Percentiles rank a stretch among this genome's conserved stretches.
phyloP scores from a whole-genome alignment of 768 basidiomycete species.

The Naganishia kalamii region DNA sequence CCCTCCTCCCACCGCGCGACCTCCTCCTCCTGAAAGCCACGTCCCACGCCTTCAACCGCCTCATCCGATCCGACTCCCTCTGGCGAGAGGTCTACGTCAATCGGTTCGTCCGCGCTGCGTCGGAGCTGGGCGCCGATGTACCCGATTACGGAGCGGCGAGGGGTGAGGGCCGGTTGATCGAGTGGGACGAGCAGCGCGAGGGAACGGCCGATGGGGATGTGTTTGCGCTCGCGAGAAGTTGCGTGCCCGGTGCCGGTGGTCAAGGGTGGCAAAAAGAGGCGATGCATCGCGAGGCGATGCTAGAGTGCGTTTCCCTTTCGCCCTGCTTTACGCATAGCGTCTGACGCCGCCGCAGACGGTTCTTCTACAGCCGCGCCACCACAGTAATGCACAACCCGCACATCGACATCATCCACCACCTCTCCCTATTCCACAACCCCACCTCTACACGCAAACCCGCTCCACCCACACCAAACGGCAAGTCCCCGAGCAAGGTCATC shows the following conservation, averaged over 20 bases:
- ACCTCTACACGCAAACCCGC: conserved; percentile 3
- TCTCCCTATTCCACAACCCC: conserved; percentile 40
- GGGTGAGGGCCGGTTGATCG: not conserved
- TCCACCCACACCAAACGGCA: not conserved
- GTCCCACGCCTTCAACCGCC: conserved; percentile 28
- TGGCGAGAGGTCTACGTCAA: conserved; percentile 41
- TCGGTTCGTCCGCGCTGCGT: conserved; percentile 25
- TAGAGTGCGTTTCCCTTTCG: conserved; percentile 30
- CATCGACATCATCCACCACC: conserved; percentile 32
- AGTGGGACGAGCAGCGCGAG: not conserved
- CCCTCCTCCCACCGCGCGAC: conserved; percentile 20
- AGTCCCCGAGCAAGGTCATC: conserved; percentile 11
- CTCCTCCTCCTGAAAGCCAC: conserved; percentile 12
- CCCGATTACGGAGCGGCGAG: not conserved
- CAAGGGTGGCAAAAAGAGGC: conserved; percentile 39
- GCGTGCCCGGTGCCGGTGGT: conserved; percentile 20
- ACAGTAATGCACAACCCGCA: conserved; percentile 31
- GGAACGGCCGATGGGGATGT: not conserved
- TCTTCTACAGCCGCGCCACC: conserved; percentile 29
- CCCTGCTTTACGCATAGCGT: too few relatives aligned
- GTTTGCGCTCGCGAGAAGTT: conserved; percentile 4
- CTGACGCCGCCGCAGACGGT: too few relatives aligned
- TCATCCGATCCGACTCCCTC: conserved; percentile 33
- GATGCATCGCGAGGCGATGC: conserved; percentile 36
- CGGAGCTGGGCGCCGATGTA: not conserved